Evolutionary conservation across 176 grass and related monocot species (phyloP).

Genomic region (Zoysia japonica): DNA sequence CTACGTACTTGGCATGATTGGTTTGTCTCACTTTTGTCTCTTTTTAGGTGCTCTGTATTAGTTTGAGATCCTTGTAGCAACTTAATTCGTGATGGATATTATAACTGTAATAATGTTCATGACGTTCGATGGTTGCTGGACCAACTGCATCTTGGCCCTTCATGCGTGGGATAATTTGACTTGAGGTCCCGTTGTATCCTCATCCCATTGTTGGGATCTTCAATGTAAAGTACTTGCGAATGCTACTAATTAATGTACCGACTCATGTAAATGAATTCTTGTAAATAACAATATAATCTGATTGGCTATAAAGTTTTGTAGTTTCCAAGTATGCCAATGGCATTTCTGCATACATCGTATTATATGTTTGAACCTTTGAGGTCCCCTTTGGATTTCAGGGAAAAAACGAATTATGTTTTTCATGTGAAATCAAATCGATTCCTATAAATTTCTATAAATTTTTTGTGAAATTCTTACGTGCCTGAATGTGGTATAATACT

Average conservation of each 20-base stretch:
- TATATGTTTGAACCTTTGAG: too few species aligned
- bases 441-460: too few species aligned
- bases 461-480: too few species aligned
- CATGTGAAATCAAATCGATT: too few species aligned
- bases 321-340: not conserved
- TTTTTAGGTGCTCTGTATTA: not conserved
- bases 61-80: conserved; percentile 42
- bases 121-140: not conserved
- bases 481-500: too few species aligned
- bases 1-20: not conserved
- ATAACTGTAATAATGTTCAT: not conserved
- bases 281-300: not conserved
- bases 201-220: not conserved
- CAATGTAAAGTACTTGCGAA: not conserved
- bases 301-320: not conserved
- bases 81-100: conserved; percentile 14
- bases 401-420: too few species aligned
- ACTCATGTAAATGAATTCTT: not conserved
- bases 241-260: not conserved
- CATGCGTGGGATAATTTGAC: not conserved
- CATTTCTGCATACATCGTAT: not conserved
- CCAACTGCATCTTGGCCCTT: not conserved
- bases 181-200: not conserved
- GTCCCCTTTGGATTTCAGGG: too few species aligned
- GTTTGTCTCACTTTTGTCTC: not conserved